Conservation (phyloP, 106 monocot species). For the Dendrobium chrysotoxum region DNA sequence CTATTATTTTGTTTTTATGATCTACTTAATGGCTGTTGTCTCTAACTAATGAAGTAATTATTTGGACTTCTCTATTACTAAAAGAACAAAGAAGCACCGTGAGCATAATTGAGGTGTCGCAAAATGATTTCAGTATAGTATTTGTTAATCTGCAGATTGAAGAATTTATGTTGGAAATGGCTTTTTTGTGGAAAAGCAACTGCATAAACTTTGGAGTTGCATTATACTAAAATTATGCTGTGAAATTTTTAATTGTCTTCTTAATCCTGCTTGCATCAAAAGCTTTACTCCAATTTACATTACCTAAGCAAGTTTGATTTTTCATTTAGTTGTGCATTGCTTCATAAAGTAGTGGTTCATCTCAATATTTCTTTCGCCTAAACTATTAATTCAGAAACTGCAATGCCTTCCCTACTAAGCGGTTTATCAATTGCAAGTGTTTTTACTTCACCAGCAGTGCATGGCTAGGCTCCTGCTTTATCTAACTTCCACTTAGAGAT, state of each 20-base stretch:
- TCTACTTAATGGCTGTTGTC: not conserved
- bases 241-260: not conserved
- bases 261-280: not conserved
- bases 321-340: not conserved
- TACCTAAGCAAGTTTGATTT: not conserved
- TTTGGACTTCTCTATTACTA: not conserved
- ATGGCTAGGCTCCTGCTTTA: not conserved
- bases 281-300: not conserved
- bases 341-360: not conserved
- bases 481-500: not conserved
- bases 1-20: not conserved
- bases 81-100: not conserved
- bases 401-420: not conserved
- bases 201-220: not conserved
- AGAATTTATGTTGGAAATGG: not conserved
- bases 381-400: not conserved
- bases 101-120: not conserved
- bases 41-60: not conserved
- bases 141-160: constrained; percentile 1
- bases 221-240: not conserved
- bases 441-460: not conserved
- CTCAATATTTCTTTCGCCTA: not conserved
- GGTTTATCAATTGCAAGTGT: not conserved
- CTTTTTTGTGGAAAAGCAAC: not conserved
- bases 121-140: not conserved